These are phyloP conservation scores for Citrus glauca DNA, from an alignment of 345 rosid genomes.

Conservation along the genomic window DNA sequence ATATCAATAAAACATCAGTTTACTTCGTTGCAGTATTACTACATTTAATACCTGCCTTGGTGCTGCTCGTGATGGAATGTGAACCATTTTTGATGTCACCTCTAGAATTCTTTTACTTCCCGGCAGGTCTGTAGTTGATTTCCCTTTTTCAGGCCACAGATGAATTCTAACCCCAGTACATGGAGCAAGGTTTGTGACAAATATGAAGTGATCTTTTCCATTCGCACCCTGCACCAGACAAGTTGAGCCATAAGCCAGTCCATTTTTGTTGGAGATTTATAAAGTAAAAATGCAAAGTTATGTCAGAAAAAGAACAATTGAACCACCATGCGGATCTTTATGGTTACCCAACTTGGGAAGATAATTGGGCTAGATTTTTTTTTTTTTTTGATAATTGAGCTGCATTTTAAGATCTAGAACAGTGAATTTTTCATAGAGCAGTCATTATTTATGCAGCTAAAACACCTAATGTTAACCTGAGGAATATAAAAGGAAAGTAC, in stretches of 20 bases:
- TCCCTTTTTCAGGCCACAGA: constrained; percentile 84
- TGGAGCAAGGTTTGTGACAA: constrained; percentile 94
- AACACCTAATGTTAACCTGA: not conserved
- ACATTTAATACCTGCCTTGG: constrained; percentile 73
- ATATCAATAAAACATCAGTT: not conserved
- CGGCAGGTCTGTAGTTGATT: constrained; percentile 46
- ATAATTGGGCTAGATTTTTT: not conserved
- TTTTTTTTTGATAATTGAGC: not conserved
- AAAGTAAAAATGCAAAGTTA: not conserved
- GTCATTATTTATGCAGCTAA: not conserved
- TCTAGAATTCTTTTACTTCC: constrained; percentile 59
- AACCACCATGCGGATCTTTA: not conserved
- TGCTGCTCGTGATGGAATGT: constrained; percentile 88
- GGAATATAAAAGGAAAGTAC: not conserved
- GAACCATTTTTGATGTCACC: constrained; percentile 93
- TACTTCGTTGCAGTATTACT: constrained; percentile 1
- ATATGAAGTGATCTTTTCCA: constrained; percentile 76
- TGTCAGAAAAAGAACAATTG: not conserved
- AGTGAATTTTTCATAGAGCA: not conserved
- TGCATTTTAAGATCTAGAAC: not conserved
- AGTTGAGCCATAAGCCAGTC: constrained; percentile 17
- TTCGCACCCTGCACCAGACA: constrained; percentile 62
- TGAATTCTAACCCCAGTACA: constrained; percentile 95
- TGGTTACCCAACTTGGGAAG: not conserved
- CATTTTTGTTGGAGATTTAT: not conserved